Base-by-base conservation (phyloP, 768 basidiomycete genomes). In the Phaeolepiota aurea region DNA sequence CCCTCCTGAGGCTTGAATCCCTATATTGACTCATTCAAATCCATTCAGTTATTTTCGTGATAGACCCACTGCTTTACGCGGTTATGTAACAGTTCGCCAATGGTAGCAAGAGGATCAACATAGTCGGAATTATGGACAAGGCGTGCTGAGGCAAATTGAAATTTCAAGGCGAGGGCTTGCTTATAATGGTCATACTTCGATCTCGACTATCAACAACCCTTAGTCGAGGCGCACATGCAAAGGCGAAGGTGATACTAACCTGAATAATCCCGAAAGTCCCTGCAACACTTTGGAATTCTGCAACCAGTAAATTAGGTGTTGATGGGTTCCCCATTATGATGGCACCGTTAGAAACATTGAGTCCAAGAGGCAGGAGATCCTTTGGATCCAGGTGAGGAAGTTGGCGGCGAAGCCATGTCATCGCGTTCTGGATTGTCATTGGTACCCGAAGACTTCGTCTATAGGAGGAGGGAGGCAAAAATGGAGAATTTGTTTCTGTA, bases 301-400 rank as follows among this genome's bases (percentile, higher is more conserved):
- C 76, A 18, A 96, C 79, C 30, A 94, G 70, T 3, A 96, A 63
- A 51, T 69, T 82, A 0, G 86, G 83, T 0, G 90, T 96, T 0
- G 93, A 87, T 15, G 75, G 63, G 61, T 93, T 97, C 9, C 94
- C 94, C 14, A 82, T 72, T 14, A 86, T 76, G 35, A 98, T 77
- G 13, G 85, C 85, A 18, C 88, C 88, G 39, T 82, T 88, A 22
- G 68, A 65, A n/a, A 84, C 68, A 45, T 79, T 75, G 40, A 97
- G 69, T 18, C 89, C 87, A 43, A 96, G 57, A 2, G 94, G 94
- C 4, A 97, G 64, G n/a, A 92, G 61, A 53, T 92, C 87, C 49
- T 83, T 84, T 13, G 84, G 76, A 51, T 89, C 82, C 22, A 89
- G 64, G 44, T 68, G 76, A 1, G 87, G 88, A 41, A 86, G 59